These are phyloP conservation scores for Saccharum spontaneum DNA, from an alignment of 176 grass and related monocot species.

Conservation along the genomic window DNA sequence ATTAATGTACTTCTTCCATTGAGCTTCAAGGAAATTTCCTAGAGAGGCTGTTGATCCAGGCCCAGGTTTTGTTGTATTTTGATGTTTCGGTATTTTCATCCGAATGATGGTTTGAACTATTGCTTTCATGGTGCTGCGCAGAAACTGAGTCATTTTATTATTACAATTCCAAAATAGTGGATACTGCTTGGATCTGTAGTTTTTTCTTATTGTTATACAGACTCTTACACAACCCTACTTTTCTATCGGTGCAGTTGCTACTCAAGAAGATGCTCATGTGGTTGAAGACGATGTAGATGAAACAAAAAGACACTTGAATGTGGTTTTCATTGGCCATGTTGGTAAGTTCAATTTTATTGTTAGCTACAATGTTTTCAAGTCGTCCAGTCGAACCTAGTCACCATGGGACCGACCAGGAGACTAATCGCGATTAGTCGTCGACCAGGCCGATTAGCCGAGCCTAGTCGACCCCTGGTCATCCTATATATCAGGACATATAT, in stretches of 20 bases:
- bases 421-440: too few species aligned
- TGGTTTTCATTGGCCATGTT: slow-evolving; percentile 96
- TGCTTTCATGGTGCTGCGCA: neutral
- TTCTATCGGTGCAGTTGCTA: slow-evolving; percentile 32
- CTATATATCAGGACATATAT: too few species aligned
- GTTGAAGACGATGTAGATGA: slow-evolving; percentile 47
- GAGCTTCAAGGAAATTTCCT: neutral
- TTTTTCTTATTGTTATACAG: neutral
- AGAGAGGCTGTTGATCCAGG: neutral
- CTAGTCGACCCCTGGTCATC: too few species aligned
- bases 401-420: too few species aligned
- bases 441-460: too few species aligned
- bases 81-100: neutral
- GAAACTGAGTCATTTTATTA: neutral
- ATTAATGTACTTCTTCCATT: neutral
- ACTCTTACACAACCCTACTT: neutral
- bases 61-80: neutral
- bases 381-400: too few species aligned
- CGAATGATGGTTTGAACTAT: neutral
- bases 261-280: slow-evolving; percentile 53
- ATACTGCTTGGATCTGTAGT: neutral
- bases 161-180: too few species aligned
- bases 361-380: neutral
- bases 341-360: slow-evolving; percentile 49
- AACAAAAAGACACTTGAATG: slow-evolving; percentile 83